Evolutionary conservation across 164 flowering plant genomes (phyloP), one percentile per base, ranked within the genome.

Genomic region (Piper longum): DNA sequence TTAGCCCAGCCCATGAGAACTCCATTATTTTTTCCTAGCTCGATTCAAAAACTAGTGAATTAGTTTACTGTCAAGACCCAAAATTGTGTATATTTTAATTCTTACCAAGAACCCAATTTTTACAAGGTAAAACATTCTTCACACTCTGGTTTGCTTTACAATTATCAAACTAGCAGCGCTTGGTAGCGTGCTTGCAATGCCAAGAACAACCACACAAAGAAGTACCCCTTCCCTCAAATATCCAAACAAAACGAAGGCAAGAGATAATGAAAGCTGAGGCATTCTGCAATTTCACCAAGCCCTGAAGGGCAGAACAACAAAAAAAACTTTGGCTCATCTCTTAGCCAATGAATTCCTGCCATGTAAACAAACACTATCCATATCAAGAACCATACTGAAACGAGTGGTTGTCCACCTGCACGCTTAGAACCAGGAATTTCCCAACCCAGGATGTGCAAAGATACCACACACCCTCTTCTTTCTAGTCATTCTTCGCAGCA

Each of bases 351-450:
- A 52, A 7, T n/a, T 56, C 4, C 40, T 4, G 64, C 58, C 45
- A 54, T 40, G 65, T 65, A 57, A 69, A 65, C 69, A 26, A 43
- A 48, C 62, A 40, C 43, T 26, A 36, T 73, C 74, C 63, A 54
- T 52, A 63, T 66, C 61, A 59, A 68, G 63, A 62, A 44, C 16
- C 54, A 26, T 26, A 55, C 36, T 26, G 26, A 64, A 72, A 67
- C 57, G 78, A 75, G 69, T 72, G 75, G 73, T 56, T 48, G 41
- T 58, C 62, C 63, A 59, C 41, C 4, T 62, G 56, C 19, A 68
- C 54, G 56, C 56, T 54, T 62, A 64, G 61, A 26, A n/a, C 18
- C 12, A 56, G 17, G 19, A 60, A 4, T 8, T 48, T 12, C 52
- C 9, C 9, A 12, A 48, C 52, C 9, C 52, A 48, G 52, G 59